A percentile compares a stretch with the other conserved stretches of the same genome.
These are phyloP conservation scores for Mycena galericulata DNA, from an alignment of 768 basidiomycete genomes.

Conservation along the genomic window DNA sequence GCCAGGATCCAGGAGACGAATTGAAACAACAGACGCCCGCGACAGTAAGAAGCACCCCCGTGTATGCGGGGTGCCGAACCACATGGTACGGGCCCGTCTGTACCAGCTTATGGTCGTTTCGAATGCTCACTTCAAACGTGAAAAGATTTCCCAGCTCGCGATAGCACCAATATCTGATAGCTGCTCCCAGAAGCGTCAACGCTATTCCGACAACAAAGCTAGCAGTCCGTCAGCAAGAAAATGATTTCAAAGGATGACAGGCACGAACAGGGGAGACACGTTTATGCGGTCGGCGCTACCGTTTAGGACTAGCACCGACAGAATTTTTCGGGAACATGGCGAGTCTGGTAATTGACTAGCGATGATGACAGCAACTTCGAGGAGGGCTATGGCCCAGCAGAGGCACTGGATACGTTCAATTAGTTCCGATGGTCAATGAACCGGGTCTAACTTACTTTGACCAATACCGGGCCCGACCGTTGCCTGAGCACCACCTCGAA, in stretches of 20 bases:
- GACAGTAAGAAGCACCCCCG: slow-evolving; percentile 52
- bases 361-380: slow-evolving; percentile 53
- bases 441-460: slow-evolving; percentile 47
- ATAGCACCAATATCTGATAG: slow-evolving; percentile 49
- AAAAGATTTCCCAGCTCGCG: slow-evolving; percentile 57
- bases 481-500: slow-evolving; percentile 53
- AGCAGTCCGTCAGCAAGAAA: neutral
- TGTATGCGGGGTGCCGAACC: slow-evolving; percentile 66
- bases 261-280: slow-evolving; percentile 43
- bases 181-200: slow-evolving; percentile 50
- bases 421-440: neutral
- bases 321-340: slow-evolving; percentile 38
- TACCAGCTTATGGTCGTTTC: slow-evolving; percentile 58
- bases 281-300: slow-evolving; percentile 43
- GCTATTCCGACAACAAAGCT: slow-evolving; percentile 50
- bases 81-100: slow-evolving; percentile 60
- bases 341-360: slow-evolving; percentile 42
- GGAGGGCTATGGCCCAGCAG: slow-evolving; percentile 52
- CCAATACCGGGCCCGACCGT: slow-evolving; percentile 44
- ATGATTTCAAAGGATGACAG: neutral
- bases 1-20: slow-evolving; percentile 57
- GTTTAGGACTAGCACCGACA: slow-evolving; percentile 42
- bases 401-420: slow-evolving; percentile 44
- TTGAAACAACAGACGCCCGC: slow-evolving; percentile 52
- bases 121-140: slow-evolving; percentile 66